Base-by-base conservation (phyloP, 495 filamentous ascomycete genomes). In the Aspergillus ellipticus region DNA sequence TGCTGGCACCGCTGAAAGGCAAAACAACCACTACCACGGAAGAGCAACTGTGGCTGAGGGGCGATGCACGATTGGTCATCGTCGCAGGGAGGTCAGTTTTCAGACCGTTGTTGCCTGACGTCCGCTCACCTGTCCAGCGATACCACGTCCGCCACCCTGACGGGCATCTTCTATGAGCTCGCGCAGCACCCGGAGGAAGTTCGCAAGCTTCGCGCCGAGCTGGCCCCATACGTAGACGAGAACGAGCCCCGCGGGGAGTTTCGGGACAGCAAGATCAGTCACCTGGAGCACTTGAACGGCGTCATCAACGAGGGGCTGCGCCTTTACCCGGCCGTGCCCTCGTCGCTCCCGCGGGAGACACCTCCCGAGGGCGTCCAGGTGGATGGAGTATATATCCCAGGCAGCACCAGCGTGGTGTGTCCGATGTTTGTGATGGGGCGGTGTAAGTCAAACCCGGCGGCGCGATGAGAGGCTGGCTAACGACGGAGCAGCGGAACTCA, bases 231-330 rank as follows among this genome's bases (percentile, higher is more conserved):
- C 7, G 53, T 55, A 2, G 13, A 29, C 15, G 26, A 13, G 4
- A 39, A n/a, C n/a, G 51, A 57, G 6, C 10, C 20, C 24, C 42
- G 21, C 1, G 49, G 42, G 6, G 58, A 53, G 3, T 53, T 49
- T 17, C 6, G 4, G 29, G 53, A 71, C 28, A 16, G 15, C 0
- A 55, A 59, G 26, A 59, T 68, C 29, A 59, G 68, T 24, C 51
- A 60, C 45, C 53, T 67, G 9, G 45, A 56, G 6, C 65, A 74
- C 45, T 61, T 84, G 10, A 76, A 79, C 42, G 69, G 66, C 11
- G 63, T 78, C 31, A 82, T 83, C 61, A 74, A 78, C 45, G 80
- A 85, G 61, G 65, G 75, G 0, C 56, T 83, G 37, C 64, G 80
- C 3, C 63, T 84, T 24, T 69, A 79, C 58, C 74, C 72, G 3